Conservation (phyloP, 306 rosid genomes). For the Prunus dulcis region DNA sequence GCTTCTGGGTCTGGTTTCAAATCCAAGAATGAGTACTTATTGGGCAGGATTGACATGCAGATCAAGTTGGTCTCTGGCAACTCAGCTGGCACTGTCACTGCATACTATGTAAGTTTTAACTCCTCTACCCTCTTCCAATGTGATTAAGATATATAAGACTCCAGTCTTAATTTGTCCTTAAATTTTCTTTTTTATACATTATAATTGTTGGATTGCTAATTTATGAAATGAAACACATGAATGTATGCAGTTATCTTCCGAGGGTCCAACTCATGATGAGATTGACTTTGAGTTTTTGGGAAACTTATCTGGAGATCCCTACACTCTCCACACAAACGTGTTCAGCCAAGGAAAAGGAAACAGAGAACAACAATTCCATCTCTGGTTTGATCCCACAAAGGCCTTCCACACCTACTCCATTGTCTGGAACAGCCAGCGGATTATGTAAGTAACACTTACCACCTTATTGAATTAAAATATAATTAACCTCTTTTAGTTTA, state of each 20-base stretch:
- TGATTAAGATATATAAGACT: no score
- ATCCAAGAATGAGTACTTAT: constrained; percentile 55
- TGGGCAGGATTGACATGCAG: constrained; percentile 72
- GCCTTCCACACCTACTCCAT: constrained; percentile 45
- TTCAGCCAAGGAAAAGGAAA: constrained; percentile 36
- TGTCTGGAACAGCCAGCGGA: constrained; percentile 35
- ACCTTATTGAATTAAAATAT: no score
- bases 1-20: constrained; percentile 69
- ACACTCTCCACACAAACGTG: constrained; percentile 41
- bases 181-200: no score
- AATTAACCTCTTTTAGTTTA: background rate
- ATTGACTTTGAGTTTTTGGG: constrained; percentile 55
- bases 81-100: constrained; percentile 87
- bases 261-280: constrained; percentile 47
- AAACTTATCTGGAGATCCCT: constrained; percentile 37
- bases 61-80: constrained; percentile 72
- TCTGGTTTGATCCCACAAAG: constrained; percentile 49
- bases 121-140: no score
- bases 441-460: constrained; percentile 23
- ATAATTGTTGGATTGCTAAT: no score
- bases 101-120: constrained; percentile 56
- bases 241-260: constrained; percentile 63
- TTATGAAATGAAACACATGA: background rate
- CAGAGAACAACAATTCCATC: constrained; percentile 41
- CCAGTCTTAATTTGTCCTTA: no score